Base-by-base conservation (phyloP, 306 rosid species). In the Cucumis cinereus region DNA sequence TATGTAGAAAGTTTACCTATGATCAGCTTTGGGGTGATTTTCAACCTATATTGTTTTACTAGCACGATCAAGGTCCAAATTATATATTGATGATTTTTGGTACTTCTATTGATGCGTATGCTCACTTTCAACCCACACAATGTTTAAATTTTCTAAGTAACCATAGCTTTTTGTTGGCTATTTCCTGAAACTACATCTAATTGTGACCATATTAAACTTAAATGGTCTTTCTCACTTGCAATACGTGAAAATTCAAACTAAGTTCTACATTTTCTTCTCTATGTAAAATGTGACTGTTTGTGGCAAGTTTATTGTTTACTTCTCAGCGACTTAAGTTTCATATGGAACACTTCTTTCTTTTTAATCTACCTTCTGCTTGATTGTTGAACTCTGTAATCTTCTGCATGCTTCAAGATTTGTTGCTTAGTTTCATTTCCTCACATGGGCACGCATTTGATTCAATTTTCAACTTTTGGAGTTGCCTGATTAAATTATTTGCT, bases 401-500 rank as follows among this genome's bases (percentile, higher is more conserved):
- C 26, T 68, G 54, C 35, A 6, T 6, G 20, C 20, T 41, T 69
- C 7, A 45, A 68, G 74, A 47, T 23, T 43, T 43, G 17, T 43
- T 3, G 74, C 36, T 41, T 69, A 13, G 54, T 69, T 45, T 43
- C 30, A 35, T 43, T 45, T 43, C 30, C 36, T 22, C 74, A 41
- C 55, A 40, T 67, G 22, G 14, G 5, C 22, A 0, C 9, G 1
- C 11, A 28, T 49, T 41, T 79, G 41, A 28, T 30, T 60, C 33
- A 45, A 13, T 43, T 77, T 38, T 10, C 49, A 17, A 5, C 9
- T 63, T 26, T 9, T 75, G 36, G 19, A 57, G 79, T 30, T 71
- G 15, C 63, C 47, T 33, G 35, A 69, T 75, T 33, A 22, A 54
- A 68, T 80, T 26, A 16, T 60, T 77, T 85, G 80, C 80, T 79